phyloP scores from a whole-genome alignment of 768 basidiomycete species.

The Trametes meyenii region DNA sequence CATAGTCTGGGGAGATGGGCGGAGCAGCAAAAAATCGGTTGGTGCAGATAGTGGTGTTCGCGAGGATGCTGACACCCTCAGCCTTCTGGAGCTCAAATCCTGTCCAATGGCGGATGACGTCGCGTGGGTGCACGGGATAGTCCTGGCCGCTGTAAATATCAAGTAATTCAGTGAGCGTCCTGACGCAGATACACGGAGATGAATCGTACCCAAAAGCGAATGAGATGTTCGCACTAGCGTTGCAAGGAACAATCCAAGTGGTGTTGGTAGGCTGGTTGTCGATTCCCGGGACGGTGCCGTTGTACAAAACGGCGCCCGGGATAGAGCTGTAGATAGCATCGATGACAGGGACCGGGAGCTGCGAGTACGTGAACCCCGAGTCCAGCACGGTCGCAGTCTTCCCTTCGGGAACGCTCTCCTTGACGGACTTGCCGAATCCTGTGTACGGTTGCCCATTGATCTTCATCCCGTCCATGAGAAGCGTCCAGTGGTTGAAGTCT shows the following conservation, averaged over 20 bases:
- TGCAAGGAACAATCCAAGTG: conserved; percentile 36
- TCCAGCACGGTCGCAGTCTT: conserved; percentile 32
- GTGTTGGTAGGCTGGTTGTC: conserved; percentile 12
- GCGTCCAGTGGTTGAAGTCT: conserved; percentile 28
- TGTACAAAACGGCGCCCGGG: conserved; percentile 30
- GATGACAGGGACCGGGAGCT: conserved; percentile 25
- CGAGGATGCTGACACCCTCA: conserved; percentile 3
- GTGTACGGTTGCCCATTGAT: conserved; percentile 52
- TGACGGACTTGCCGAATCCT: conserved; percentile 42
- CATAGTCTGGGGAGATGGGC: conserved; percentile 46
- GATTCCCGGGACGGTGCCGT: conserved; percentile 18
- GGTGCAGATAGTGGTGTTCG: conserved; percentile 30
- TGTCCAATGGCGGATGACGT: conserved; percentile 24
- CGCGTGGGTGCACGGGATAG: conserved; percentile 39
- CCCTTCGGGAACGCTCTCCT: conserved; percentile 22
- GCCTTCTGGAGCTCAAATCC: background rate
- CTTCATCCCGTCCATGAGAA: conserved; percentile 40
- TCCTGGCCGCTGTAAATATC: conserved; percentile 41
- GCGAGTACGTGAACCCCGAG: conserved; percentile 33
- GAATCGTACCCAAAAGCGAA: conserved; percentile 34
- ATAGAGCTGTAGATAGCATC: conserved; percentile 35
- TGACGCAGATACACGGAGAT: no score
- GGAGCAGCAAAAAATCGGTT: conserved; percentile 42
- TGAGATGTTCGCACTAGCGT: conserved; percentile 29
- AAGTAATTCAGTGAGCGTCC: background rate